Evolutionary conservation across 2,329 filamentous ascomycete genomes (phyloP).

Genomic region (Talaromyces sp.): DNA sequence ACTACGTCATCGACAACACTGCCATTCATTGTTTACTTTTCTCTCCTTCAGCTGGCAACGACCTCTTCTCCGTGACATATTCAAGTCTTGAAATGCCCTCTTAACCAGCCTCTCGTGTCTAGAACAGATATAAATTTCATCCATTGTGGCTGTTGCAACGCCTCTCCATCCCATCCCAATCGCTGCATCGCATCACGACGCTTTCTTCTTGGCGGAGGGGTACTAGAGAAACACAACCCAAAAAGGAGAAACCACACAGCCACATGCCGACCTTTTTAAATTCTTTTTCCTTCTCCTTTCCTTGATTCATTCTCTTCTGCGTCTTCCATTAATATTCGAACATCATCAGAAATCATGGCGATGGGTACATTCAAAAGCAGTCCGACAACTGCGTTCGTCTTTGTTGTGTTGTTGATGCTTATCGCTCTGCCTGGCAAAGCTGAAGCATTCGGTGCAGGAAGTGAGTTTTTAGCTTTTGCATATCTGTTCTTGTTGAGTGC

Average conservation of each 20-base stretch:
- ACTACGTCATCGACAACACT: background rate
- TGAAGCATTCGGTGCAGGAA: conserved; percentile 46
- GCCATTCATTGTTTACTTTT: conserved; percentile 1
- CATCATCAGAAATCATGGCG: conserved; percentile 15
- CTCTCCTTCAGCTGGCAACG: background rate
- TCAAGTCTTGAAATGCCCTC: background rate
- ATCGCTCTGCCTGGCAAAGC: conserved; percentile 37
- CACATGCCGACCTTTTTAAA: background rate
- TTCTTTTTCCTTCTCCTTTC: background rate
- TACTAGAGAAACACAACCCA: background rate
- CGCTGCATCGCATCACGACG: background rate
- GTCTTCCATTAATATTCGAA: background rate
- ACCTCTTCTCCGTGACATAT: background rate
- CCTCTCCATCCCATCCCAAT: background rate
- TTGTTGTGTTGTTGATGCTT: conserved; percentile 37
- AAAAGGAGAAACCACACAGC: background rate
- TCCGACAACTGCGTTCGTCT: conserved; percentile 30
- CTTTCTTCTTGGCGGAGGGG: conserved; percentile 18
- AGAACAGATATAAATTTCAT: background rate
- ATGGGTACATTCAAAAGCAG: conserved; percentile 20
- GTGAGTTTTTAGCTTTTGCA: conserved; percentile 26
- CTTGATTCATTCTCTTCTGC: background rate
- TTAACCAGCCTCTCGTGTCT: background rate
- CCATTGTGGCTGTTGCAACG: background rate
- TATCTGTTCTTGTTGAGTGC: background rate